These are phyloP conservation scores for Sisymbrium irio DNA, from an alignment of 345 rosid genomes.

Conservation along the genomic window DNA sequence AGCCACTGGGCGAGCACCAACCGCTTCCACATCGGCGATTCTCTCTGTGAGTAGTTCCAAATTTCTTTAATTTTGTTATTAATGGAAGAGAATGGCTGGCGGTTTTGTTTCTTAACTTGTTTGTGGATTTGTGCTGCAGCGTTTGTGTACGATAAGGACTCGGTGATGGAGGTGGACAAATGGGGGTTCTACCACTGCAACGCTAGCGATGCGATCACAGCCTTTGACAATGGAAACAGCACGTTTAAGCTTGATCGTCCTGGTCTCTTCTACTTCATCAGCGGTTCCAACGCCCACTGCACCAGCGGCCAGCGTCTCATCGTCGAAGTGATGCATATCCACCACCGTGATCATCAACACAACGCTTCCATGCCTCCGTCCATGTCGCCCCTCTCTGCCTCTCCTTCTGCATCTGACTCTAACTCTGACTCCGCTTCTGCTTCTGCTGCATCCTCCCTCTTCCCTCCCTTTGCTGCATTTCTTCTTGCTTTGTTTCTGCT, in stretches of 20 bases:
- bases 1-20: slow-evolving; percentile 59
- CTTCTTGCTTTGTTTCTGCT: slow-evolving; percentile 1
- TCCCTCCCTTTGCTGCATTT: slow-evolving; percentile 9
- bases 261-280: slow-evolving; percentile 81
- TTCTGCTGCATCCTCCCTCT: slow-evolving; percentile 2
- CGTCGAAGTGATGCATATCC: slow-evolving; percentile 68
- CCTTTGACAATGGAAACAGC: slow-evolving; percentile 63
- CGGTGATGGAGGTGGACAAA: slow-evolving; percentile 73
- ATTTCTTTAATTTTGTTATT: not conserved
- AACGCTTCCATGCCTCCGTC: slow-evolving; percentile 30
- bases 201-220: slow-evolving; percentile 38
- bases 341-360: slow-evolving; percentile 41
- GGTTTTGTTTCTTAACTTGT: too few species aligned
- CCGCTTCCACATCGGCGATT: slow-evolving; percentile 67
- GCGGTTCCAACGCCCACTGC: slow-evolving; percentile 60
- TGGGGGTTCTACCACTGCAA: slow-evolving; percentile 76
- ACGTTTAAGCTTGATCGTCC: slow-evolving; percentile 53
- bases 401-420: not conserved
- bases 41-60: slow-evolving; percentile 46
- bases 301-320: slow-evolving; percentile 62
- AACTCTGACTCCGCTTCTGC: not conserved
- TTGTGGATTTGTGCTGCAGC: slow-evolving; percentile 26
- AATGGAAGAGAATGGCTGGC: not conserved
- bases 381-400: slow-evolving; percentile 25
- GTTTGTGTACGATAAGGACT: slow-evolving; percentile 70